Percentiles rank a stretch among this genome's conserved stretches.
Conservation (phyloP, 306 rosid genomes). For the Rosa lucieae region DNA sequence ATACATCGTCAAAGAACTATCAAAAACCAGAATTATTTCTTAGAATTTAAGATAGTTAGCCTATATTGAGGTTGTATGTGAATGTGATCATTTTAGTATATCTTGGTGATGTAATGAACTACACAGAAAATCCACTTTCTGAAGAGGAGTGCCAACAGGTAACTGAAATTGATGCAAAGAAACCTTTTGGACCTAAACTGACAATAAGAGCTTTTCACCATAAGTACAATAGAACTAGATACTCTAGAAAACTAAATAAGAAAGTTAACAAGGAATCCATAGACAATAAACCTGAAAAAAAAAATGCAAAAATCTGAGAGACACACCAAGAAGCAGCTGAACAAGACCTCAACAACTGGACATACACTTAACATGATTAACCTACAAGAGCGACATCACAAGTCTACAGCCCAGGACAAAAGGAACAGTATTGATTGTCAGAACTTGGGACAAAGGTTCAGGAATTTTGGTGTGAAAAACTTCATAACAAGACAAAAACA, state of each 20-base stretch:
- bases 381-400: conserved; percentile 8
- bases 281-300: neutral
- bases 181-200: neutral
- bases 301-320: neutral
- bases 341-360: neutral
- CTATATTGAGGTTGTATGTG: neutral
- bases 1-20: conserved; percentile 3
- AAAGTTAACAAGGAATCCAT: neutral
- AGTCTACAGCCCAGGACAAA: neutral
- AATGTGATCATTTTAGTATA: neutral
- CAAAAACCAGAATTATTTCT: neutral
- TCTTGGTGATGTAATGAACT: neutral
- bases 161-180: neutral
- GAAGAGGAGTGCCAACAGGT: neutral
- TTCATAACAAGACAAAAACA: neutral
- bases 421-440: neutral
- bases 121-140: neutral
- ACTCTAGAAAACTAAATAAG: neutral
- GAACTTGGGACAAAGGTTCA: neutral
- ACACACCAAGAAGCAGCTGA: neutral
- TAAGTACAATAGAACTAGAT: neutral
- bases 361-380: neutral
- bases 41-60: neutral
- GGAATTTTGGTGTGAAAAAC: neutral
- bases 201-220: neutral